These are phyloP conservation scores for Penicillium coprophilum DNA, from an alignment of 495 filamentous ascomycete genomes.

Conservation along the genomic window DNA sequence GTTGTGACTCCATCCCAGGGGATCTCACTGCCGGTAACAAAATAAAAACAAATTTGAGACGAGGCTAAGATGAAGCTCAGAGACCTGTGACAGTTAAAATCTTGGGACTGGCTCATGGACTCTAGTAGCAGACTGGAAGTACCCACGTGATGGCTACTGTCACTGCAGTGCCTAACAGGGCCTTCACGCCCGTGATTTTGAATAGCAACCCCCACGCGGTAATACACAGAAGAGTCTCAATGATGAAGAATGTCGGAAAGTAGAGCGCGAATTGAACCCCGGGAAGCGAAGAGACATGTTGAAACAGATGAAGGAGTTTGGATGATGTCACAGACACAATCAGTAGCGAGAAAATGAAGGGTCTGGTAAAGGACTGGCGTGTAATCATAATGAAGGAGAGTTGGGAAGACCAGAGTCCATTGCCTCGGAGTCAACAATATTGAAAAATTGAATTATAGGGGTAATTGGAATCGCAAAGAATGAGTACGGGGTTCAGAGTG, in stretches of 20 bases:
- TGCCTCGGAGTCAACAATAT: neutral
- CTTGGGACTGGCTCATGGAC: neutral
- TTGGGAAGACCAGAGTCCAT: neutral
- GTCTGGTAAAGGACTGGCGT: slow-evolving; percentile 18
- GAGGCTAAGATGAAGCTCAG: slow-evolving; percentile 20
- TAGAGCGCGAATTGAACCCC: slow-evolving; percentile 15
- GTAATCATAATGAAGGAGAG: slow-evolving; percentile 12
- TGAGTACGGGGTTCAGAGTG: no score
- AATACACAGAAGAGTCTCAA: slow-evolving; percentile 18
- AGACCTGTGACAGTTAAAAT: slow-evolving; percentile 8
- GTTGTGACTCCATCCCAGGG: slow-evolving; percentile 29
- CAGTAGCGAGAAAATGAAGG: slow-evolving; percentile 23
- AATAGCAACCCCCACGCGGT: slow-evolving; percentile 20
- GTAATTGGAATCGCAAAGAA: no score
- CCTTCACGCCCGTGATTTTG: slow-evolving; percentile 9
- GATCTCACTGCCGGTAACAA: slow-evolving; percentile 29
- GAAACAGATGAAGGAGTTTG: slow-evolving; percentile 25
- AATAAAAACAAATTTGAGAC: slow-evolving; percentile 27
- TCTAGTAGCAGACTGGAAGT: neutral
- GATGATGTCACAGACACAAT: slow-evolving; percentile 20
- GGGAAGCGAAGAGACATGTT: slow-evolving; percentile 21
- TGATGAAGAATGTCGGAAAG: slow-evolving; percentile 27
- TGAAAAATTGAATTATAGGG: no score
- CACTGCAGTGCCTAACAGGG: slow-evolving; percentile 6
- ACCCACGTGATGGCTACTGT: slow-evolving; percentile 17